Conservation (phyloP, 169 alveolate species). For the Cryptosporidium canis region DNA sequence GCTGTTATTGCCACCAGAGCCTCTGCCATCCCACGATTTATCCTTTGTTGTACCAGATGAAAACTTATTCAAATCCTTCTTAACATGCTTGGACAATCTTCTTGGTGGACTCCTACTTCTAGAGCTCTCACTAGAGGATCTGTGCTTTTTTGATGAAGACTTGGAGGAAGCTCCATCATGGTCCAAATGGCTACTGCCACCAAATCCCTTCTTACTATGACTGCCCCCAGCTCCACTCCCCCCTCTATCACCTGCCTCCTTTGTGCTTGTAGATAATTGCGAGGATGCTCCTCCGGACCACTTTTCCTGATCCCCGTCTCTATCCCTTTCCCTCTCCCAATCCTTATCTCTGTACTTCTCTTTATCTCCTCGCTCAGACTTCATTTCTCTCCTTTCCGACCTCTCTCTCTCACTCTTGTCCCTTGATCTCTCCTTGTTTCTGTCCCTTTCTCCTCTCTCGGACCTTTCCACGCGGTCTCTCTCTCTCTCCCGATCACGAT, state of each 20-base stretch:
- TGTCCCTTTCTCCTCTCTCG: background rate
- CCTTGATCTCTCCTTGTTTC: slow-evolving; percentile 53
- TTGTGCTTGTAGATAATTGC: background rate
- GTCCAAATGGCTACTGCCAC: background rate
- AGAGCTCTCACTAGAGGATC: slow-evolving; percentile 45
- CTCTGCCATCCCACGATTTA: slow-evolving; percentile 14
- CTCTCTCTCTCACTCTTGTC: slow-evolving; percentile 44
- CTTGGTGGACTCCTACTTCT: slow-evolving; percentile 63
- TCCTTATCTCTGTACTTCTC: slow-evolving; percentile 5
- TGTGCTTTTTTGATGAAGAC: slow-evolving; percentile 12
- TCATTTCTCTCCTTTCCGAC: background rate
- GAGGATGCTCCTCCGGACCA: background rate
- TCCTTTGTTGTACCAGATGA: slow-evolving; percentile 14
- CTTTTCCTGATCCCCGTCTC: slow-evolving; percentile 60
- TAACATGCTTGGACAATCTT: slow-evolving; percentile 26
- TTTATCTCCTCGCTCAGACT: background rate
- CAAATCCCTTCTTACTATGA: background rate
- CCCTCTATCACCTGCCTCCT: background rate
- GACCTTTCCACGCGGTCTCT: background rate
- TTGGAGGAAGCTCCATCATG: slow-evolving; percentile 1
- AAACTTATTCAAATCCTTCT: slow-evolving; percentile 32
- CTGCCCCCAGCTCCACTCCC: slow-evolving; percentile 2
- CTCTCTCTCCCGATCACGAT: slow-evolving; percentile 12
- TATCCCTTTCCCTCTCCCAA: slow-evolving; percentile 39
- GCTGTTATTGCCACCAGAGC: slow-evolving; percentile 3